Percentiles rank a stretch among this genome's conserved stretches.
phyloP scores from a whole-genome alignment of 352 stramenopile species.

The Pythium biforme region DNA sequence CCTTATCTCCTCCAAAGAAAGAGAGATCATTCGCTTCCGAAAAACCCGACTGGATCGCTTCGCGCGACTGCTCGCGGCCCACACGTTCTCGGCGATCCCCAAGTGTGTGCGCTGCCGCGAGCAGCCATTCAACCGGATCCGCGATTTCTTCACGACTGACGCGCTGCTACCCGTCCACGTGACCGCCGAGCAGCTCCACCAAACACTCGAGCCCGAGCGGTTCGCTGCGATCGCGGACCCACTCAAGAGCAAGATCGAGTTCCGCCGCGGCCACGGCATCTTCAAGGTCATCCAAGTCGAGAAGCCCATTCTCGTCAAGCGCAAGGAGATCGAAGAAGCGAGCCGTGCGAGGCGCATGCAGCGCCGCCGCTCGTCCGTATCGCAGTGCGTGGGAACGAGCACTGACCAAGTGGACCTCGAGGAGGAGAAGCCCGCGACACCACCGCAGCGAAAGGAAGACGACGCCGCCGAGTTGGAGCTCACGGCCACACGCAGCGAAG shows the following conservation, averaged over 20 bases:
- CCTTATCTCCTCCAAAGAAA: constrained; percentile 44
- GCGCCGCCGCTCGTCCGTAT: constrained; percentile 15
- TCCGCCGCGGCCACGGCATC: constrained; percentile 54
- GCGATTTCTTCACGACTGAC: constrained; percentile 62
- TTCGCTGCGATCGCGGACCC: constrained; percentile 69
- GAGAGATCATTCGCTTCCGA: constrained; percentile 47
- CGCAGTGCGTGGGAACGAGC: not conserved
- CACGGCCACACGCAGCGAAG: not conserved
- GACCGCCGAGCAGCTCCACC: constrained; percentile 32
- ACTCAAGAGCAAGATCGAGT: constrained; percentile 80
- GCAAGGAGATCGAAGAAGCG: constrained; percentile 33
- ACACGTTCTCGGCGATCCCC: constrained; percentile 77
- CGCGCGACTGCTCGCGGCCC: constrained; percentile 46
- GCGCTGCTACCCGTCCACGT: constrained; percentile 28
- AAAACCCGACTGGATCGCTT: constrained; percentile 56
- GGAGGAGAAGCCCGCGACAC: constrained; percentile 15
- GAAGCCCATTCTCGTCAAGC: constrained; percentile 51
- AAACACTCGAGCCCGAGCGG: constrained; percentile 34
- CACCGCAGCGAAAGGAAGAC: not conserved
- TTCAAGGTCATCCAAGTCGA: constrained; percentile 67
- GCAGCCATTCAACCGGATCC: constrained; percentile 50
- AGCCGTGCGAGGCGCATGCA: constrained; percentile 19
- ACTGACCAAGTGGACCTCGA: constrained; percentile 10
- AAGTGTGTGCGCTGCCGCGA: constrained; percentile 67
- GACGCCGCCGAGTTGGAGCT: not conserved